phyloP scores from a whole-genome alignment of 179 eudicot species.

The Spergularia azorica region DNA sequence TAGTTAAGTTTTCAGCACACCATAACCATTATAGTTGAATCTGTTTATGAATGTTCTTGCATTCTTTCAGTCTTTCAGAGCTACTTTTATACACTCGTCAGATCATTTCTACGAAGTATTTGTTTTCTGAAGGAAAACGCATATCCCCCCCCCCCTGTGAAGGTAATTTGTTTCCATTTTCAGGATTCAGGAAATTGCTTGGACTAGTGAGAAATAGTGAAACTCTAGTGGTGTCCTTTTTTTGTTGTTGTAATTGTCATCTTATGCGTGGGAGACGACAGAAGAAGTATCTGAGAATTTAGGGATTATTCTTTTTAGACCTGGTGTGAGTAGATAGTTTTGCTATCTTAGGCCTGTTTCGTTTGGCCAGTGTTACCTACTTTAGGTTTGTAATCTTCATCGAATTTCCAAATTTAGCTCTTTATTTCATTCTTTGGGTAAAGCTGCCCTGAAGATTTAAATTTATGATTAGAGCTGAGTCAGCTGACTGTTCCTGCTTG shows the following conservation, averaged over 20 bases:
- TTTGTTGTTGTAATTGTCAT: no score
- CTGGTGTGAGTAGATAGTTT: background rate
- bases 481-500: no score
- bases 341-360: background rate
- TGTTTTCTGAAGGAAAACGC: background rate
- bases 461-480: background rate
- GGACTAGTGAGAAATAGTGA: background rate
- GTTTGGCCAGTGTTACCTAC: background rate
- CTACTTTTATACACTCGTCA: background rate
- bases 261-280: background rate
- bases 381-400: background rate
- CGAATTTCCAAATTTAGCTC: background rate
- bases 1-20: background rate
- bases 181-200: background rate
- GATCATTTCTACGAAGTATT: background rate
- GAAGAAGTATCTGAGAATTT: background rate
- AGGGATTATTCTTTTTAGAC: background rate
- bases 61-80: background rate
- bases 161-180: background rate
- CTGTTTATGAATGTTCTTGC: background rate
- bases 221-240: background rate
- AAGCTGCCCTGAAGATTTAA: background rate
- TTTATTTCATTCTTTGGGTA: background rate
- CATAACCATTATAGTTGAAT: background rate
- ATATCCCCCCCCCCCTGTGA: background rate